These are phyloP conservation scores for Sclerotinia borealis DNA, from an alignment of 2,329 filamentous ascomycete species.

Conservation along the genomic window DNA sequence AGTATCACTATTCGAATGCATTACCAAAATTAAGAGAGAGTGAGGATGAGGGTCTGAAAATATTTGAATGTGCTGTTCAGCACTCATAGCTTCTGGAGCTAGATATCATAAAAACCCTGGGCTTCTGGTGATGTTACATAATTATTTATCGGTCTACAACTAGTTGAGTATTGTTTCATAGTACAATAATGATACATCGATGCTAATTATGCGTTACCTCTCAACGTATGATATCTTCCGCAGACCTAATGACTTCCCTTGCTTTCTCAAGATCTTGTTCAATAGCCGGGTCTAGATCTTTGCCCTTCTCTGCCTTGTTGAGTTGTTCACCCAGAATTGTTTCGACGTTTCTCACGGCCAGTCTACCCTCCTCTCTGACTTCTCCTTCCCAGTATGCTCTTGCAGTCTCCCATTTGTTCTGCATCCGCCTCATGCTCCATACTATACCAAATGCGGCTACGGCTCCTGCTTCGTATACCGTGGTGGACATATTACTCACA, in stretches of 20 bases:
- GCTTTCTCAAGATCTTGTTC: conserved; percentile 6
- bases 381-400: conserved; percentile 58
- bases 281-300: not conserved
- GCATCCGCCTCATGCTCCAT: conserved; percentile 53
- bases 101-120: not conserved
- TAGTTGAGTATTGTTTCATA: conserved; percentile 7
- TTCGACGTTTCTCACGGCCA: conserved; percentile 53
- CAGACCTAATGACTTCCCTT: conserved; percentile 3
- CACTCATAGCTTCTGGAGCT: not conserved
- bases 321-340: conserved; percentile 38
- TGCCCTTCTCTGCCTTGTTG: conserved; percentile 8
- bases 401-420: conserved; percentile 57
- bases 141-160: not conserved
- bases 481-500: conserved; percentile 46
- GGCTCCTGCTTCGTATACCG: conserved; percentile 55
- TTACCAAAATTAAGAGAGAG: too few relatives aligned
- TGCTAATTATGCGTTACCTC: conserved; percentile 2
- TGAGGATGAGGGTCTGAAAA: not conserved
- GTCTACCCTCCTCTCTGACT: conserved; percentile 60
- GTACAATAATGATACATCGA: conserved; percentile 11
- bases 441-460: conserved; percentile 55
- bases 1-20: too few relatives aligned
- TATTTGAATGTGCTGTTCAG: not conserved
- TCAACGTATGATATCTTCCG: conserved; percentile 10
- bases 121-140: not conserved